Conservation (phyloP, 805 yeast species). For the Saccharomycopsis oosterbeekiorum region DNA sequence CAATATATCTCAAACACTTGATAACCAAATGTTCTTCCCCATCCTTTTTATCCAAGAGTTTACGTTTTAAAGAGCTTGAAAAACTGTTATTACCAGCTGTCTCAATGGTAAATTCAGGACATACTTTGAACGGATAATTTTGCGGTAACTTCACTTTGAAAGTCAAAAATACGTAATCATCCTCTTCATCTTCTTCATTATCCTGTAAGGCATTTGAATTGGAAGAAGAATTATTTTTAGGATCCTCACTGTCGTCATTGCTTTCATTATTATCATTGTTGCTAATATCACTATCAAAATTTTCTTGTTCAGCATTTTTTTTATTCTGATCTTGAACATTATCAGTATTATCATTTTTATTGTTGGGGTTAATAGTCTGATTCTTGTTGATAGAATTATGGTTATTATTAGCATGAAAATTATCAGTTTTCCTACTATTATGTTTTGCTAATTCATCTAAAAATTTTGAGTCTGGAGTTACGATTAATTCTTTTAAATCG, state of each 20-base stretch:
- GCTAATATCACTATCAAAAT: background rate
- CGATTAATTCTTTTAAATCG: conserved; percentile 17
- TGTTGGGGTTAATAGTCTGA: too few relatives aligned
- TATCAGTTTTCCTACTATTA: background rate
- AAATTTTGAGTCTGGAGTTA: background rate
- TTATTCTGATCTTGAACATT: background rate
- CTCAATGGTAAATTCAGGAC: conserved; percentile 58
- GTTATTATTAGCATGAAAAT: background rate
- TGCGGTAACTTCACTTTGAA: conserved; percentile 62
- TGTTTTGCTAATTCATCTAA: background rate
- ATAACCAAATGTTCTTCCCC: conserved; percentile 40
- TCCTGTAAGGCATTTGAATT: background rate
- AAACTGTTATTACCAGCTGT: conserved; percentile 27
- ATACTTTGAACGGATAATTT: conserved; percentile 49
- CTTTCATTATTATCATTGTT: background rate
- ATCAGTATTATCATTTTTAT: background rate
- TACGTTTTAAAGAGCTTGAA: conserved; percentile 1
- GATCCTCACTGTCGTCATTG: background rate
- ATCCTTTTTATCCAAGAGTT: conserved; percentile 54
- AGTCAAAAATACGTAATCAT: conserved; percentile 44
- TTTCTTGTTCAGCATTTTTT: background rate
- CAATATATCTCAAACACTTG: conserved; percentile 42
- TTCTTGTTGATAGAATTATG: background rate
- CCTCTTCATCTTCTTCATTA: background rate
- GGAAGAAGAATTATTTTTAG: background rate